phyloP scores from a whole-genome alignment of 495 filamentous ascomycete species.

The Talaromyces thailandensis region DNA sequence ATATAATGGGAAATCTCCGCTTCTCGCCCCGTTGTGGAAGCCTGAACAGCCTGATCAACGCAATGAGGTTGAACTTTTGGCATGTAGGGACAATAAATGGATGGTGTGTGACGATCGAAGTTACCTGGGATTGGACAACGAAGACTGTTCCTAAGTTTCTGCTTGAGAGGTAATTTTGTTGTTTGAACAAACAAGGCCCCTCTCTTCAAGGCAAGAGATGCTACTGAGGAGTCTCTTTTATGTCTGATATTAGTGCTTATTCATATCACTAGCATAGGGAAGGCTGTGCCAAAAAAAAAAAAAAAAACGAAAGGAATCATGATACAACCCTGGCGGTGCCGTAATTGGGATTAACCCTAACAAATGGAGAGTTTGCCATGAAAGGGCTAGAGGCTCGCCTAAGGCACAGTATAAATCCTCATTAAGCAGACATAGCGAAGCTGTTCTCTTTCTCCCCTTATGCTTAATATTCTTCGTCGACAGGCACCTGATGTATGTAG shows the following conservation, averaged over 20 bases:
- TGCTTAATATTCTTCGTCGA: too few species aligned
- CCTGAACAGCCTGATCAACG: not conserved
- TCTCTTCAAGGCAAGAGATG: slow-evolving; percentile 7
- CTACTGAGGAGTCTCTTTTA: slow-evolving; percentile 3
- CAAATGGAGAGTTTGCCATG: too few species aligned
- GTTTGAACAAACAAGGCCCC: slow-evolving; percentile 2
- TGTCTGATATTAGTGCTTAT: slow-evolving; percentile 4
- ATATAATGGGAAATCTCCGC: not conserved
- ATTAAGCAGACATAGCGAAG: too few species aligned
- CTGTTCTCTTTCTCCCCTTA: too few species aligned
- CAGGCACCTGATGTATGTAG: too few species aligned
- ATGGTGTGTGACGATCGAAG: not conserved
- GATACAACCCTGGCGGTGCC: too few species aligned
- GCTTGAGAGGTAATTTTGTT: not conserved
- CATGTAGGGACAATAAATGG: slow-evolving; percentile 2
- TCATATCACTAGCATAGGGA: slow-evolving; percentile 1
- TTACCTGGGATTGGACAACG: slow-evolving; percentile 1
- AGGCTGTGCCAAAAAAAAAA: slow-evolving; percentile 5
- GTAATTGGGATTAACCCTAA: too few species aligned
- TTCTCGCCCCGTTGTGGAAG: not conserved
- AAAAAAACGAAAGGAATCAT: too few species aligned
- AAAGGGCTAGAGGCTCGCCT: too few species aligned
- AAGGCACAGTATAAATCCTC: too few species aligned
- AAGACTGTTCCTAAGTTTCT: slow-evolving; percentile 5
- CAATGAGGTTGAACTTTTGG: slow-evolving; percentile 1